phyloP scores from a whole-genome alignment of 2,329 filamentous ascomycete species.

The Bipolaris zeicola region DNA sequence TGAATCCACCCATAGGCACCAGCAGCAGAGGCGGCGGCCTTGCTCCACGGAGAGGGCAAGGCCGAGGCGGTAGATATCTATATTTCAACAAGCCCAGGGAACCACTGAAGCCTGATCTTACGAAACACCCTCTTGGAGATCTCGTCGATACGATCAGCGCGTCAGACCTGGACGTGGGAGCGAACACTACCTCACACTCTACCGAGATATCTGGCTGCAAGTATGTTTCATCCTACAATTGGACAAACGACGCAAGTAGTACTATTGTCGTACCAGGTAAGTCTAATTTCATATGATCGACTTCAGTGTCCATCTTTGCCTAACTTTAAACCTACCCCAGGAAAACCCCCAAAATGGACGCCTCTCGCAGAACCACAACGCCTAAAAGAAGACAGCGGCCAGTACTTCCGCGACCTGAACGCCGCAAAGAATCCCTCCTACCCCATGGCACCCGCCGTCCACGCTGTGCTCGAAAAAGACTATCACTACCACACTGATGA shows the following conservation, averaged over 20 bases:
- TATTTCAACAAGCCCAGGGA: conserved; percentile 16
- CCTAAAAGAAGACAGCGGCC: conserved; percentile 54
- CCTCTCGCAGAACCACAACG: conserved; percentile 45
- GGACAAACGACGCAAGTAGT: conserved; percentile 48
- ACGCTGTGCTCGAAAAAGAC: conserved; percentile 50
- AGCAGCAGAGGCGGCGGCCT: conserved; percentile 29
- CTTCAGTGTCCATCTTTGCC: too few relatives aligned
- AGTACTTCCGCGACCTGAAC: conserved; percentile 62
- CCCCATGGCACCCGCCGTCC: conserved; percentile 58
- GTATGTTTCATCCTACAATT: conserved; percentile 61
- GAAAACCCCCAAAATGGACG: conserved; percentile 59
- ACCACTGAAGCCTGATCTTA: conserved; percentile 28
- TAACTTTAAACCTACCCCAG: conserved; percentile 42
- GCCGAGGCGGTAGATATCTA: conserved; percentile 20
- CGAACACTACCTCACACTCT: not conserved
- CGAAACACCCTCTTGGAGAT: conserved; percentile 38
- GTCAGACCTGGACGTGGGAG: conserved; percentile 13
- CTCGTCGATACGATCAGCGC: conserved; percentile 27
- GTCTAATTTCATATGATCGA: not conserved
- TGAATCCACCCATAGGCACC: conserved; percentile 8
- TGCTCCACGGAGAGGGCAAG: conserved; percentile 27
- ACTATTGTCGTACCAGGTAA: conserved; percentile 47
- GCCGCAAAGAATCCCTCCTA: conserved; percentile 57
- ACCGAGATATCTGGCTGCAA: conserved; percentile 48
- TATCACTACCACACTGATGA: conserved; percentile 41